A percentile compares a stretch with the other conserved stretches of the same genome.
These are phyloP conservation scores for Cladobotryum protrusum DNA, from an alignment of 2,329 filamentous ascomycete species.

Conservation along the genomic window DNA sequence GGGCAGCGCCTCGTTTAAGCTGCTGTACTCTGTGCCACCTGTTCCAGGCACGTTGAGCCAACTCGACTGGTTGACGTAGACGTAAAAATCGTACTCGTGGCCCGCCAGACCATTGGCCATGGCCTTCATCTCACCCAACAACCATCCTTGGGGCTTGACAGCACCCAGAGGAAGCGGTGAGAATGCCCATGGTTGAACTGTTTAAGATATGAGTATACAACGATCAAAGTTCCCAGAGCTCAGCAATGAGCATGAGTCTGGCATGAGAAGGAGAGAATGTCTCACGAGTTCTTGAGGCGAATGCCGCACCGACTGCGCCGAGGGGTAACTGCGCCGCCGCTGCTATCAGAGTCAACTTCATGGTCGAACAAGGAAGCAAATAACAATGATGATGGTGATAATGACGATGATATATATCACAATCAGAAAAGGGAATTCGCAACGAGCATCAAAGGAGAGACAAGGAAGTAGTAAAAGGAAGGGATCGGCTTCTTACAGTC, in stretches of 20 bases:
- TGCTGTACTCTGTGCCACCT: conserved; percentile 47
- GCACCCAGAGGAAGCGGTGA: conserved; percentile 38
- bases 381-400: not conserved
- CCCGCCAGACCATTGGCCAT: conserved; percentile 47
- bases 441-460: not conserved
- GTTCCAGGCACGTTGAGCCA: conserved; percentile 32
- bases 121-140: conserved; percentile 42
- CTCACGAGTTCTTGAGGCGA: conserved; percentile 6
- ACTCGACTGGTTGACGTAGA: conserved; percentile 41
- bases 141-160: conserved; percentile 46
- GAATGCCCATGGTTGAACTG: conserved; percentile 18
- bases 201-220: not conserved
- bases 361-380: not conserved
- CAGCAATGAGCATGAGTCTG: not conserved
- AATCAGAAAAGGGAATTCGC: not conserved
- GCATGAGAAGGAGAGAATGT: not conserved
- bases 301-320: conserved; percentile 3
- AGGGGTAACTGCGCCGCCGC: conserved; percentile 11
- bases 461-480: not conserved
- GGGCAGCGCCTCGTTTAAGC: conserved; percentile 49
- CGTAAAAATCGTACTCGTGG: conserved; percentile 48
- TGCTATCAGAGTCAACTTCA: conserved; percentile 8
- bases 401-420: not conserved
- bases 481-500: conserved; percentile 9
- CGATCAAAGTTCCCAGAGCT: not conserved